Percentiles rank a stretch among this genome's conserved stretches.
Evolutionary conservation across 805 yeast genomes (phyloP).

Genomic region (Metschnikowia proteae): DNA sequence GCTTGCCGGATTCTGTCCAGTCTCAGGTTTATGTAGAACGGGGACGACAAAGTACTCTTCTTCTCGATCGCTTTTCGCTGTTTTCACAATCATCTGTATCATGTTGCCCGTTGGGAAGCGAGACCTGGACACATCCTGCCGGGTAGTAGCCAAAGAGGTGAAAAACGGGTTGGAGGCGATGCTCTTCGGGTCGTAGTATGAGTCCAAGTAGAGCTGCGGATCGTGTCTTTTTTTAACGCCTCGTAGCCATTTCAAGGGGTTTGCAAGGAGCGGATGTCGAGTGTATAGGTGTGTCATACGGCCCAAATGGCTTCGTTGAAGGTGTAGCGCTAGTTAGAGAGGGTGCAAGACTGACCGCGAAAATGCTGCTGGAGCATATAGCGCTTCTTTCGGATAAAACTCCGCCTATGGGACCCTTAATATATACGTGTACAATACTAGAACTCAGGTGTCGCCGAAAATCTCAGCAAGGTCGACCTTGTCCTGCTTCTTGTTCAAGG

Average conservation of each 20-base stretch:
- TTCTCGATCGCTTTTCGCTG: neutral
- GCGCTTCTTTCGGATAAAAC: neutral
- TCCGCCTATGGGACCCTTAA: no score
- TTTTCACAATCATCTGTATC: constrained; percentile 18
- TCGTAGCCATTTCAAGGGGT: constrained; percentile 29
- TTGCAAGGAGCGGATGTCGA: constrained; percentile 29
- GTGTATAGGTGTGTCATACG: constrained; percentile 4
- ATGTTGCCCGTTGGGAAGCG: constrained; percentile 30
- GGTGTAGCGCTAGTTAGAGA: neutral
- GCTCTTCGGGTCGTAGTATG: constrained; percentile 18
- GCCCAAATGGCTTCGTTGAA: neutral
- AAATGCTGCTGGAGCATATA: neutral
- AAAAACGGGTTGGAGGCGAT: constrained; percentile 30
- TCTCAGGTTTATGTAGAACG: constrained; percentile 14
- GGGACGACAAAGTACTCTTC: constrained; percentile 15
- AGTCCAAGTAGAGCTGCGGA: constrained; percentile 17
- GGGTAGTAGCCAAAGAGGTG: constrained; percentile 21
- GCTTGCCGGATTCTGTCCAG: constrained; percentile 21
- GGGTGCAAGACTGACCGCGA: neutral
- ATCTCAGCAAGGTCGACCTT: constrained; percentile 5
- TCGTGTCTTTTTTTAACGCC: constrained; percentile 21
- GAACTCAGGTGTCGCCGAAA: neutral
- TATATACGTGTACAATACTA: no score
- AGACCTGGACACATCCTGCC: constrained; percentile 21
- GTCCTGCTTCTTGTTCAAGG: constrained; percentile 43